phyloP scores from a whole-genome alignment of 2,329 filamentous ascomycete genomes.

The Colletotrichum phormii region DNA sequence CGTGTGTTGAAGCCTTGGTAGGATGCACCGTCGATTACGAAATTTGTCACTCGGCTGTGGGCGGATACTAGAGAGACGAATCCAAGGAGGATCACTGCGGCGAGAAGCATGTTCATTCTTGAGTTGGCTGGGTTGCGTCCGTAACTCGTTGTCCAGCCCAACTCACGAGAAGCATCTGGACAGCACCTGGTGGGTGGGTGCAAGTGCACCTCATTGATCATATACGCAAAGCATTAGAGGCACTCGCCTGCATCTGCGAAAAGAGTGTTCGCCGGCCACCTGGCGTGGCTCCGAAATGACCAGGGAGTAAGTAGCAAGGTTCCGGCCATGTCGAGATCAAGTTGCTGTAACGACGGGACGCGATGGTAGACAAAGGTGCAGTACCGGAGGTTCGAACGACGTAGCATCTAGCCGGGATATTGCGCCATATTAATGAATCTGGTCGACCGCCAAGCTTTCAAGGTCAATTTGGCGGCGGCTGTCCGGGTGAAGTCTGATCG shows the following conservation, averaged over 20 bases:
- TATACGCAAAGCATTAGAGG: background rate
- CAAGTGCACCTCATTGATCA: background rate
- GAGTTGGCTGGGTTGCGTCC: background rate
- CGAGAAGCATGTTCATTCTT: background rate
- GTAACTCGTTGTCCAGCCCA: too few relatives aligned
- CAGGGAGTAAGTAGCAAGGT: background rate
- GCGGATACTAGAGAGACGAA: background rate
- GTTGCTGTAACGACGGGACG: too few relatives aligned
- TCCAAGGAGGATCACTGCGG: background rate
- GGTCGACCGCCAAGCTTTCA: background rate
- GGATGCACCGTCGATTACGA: conserved; percentile 57
- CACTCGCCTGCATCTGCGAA: background rate
- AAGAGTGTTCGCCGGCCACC: background rate
- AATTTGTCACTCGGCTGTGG: conserved; percentile 47
- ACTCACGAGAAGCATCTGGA: too few relatives aligned
- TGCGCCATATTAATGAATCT: conserved; percentile 7
- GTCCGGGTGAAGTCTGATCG: background rate
- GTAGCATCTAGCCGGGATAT: background rate
- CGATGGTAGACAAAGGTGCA: background rate
- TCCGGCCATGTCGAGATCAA: background rate
- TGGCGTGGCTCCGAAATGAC: background rate
- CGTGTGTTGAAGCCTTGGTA: conserved; percentile 55
- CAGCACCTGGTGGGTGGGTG: too few relatives aligned
- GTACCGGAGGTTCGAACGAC: background rate
- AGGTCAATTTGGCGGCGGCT: background rate